Percentiles rank a stretch among this genome's conserved stretches.
These are phyloP conservation scores for Spathaspora sp. DNA, from an alignment of 805 yeast species.

Conservation along the genomic window DNA sequence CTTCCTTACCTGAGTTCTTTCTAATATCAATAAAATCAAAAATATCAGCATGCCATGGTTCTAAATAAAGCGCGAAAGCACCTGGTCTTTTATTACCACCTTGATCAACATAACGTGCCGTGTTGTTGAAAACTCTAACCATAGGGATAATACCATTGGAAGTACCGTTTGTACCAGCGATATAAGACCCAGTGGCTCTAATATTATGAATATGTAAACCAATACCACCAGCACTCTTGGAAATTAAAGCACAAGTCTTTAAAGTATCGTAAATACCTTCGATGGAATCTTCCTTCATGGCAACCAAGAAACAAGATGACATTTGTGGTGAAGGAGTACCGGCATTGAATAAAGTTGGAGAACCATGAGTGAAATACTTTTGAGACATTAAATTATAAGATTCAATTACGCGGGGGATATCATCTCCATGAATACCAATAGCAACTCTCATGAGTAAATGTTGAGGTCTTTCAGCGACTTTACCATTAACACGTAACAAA, in stretches of 20 bases:
- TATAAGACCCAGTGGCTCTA: conserved; percentile 56
- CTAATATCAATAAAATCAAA: conserved; percentile 57
- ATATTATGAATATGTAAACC: conserved; percentile 61
- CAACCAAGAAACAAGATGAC: conserved; percentile 62
- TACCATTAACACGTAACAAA: conserved; percentile 49
- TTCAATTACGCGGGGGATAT: conserved; percentile 50
- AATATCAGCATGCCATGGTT: conserved; percentile 63
- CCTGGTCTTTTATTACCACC: conserved; percentile 68
- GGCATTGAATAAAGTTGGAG: conserved; percentile 60
- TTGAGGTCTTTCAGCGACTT: conserved; percentile 61
- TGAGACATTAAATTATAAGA: conserved; percentile 58
- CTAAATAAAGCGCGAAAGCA: conserved; percentile 57
- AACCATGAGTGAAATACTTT: conserved; percentile 57
- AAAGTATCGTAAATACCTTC: conserved; percentile 62
- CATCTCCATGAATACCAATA: conserved; percentile 56
- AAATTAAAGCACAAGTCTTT: conserved; percentile 58
- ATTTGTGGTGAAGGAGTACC: conserved; percentile 59
- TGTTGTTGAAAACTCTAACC: conserved; percentile 60
- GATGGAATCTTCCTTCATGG: conserved; percentile 61
- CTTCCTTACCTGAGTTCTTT: conserved; percentile 64
- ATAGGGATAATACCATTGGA: conserved; percentile 61
- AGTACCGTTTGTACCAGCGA: conserved; percentile 61
- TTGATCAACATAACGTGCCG: conserved; percentile 63
- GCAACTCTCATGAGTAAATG: conserved; percentile 62
- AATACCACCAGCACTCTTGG: conserved; percentile 62